Conservation (phyloP, 495 filamentous ascomycete genomes). For the Amphirosellinia nigrospora region DNA sequence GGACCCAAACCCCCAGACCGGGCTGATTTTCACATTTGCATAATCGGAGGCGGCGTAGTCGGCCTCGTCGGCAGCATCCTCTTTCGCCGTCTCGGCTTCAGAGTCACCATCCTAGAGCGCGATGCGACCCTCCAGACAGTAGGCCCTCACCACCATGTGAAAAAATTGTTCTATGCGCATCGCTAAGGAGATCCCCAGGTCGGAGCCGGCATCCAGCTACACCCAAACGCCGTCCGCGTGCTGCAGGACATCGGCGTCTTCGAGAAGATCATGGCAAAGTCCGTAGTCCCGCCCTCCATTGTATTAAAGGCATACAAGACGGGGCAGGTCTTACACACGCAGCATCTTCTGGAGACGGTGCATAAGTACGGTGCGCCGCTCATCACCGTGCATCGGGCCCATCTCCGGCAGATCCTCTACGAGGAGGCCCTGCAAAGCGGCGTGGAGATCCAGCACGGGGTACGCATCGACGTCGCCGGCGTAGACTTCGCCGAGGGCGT, state of each 20-base stretch:
- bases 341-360: neutral
- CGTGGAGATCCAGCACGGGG: slow-evolving; percentile 18
- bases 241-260: slow-evolving; percentile 24
- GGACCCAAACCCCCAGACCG: no score
- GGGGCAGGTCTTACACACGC: slow-evolving; percentile 12
- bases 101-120: no score
- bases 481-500: neutral
- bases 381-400: neutral
- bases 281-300: slow-evolving; percentile 12
- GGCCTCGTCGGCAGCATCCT: no score
- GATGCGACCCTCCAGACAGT: no score
- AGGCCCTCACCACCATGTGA: no score
- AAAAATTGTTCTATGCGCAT: no score
- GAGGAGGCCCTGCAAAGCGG: neutral
- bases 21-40: no score
- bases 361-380: neutral
- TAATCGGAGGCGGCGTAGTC: no score
- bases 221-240: slow-evolving; percentile 25
- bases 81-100: no score
- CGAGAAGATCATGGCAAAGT: slow-evolving; percentile 14
- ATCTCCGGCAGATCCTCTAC: neutral
- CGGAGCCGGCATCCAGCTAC: slow-evolving; percentile 31
- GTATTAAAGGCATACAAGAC: slow-evolving; percentile 20
- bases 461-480: neutral
- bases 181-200: no score